Evolutionary conservation across 1,284 basidiomycete species (phyloP).

Genomic region (Kwoniella shivajii): DNA sequence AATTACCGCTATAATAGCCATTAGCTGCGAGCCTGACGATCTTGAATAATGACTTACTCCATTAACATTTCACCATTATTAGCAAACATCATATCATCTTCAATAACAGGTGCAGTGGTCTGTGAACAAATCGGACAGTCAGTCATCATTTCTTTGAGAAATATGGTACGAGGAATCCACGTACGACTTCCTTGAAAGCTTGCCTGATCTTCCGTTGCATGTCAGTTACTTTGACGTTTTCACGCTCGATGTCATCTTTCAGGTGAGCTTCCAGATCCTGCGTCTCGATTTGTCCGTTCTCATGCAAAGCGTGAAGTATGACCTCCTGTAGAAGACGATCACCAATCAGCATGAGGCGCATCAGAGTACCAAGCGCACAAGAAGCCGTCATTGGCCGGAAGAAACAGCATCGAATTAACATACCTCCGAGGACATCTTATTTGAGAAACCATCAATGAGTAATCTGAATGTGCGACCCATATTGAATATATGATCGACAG

Average conservation of each 20-base stretch:
- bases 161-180: conserved; percentile 33
- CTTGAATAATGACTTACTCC: conserved; percentile 60
- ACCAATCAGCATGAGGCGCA: background rate
- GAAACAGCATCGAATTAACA: too few species aligned
- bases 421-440: conserved; percentile 80
- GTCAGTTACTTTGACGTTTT: conserved; percentile 73
- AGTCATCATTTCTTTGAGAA: background rate
- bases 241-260: conserved; percentile 82
- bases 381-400: too few species aligned
- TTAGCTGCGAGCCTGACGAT: conserved; percentile 7
- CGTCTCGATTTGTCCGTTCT: conserved; percentile 76
- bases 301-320: conserved; percentile 82
- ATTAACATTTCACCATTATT: conserved; percentile 71
- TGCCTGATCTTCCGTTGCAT: conserved; percentile 81
- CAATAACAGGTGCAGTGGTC: conserved; percentile 50
- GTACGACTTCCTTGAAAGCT: conserved; percentile 76
- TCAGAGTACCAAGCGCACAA: background rate
- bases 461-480: conserved; percentile 83
- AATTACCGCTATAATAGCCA: conserved; percentile 66
- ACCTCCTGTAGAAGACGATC: conserved; percentile 67
- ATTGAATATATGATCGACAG: conserved; percentile 79
- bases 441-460: conserved; percentile 75
- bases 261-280: conserved; percentile 82
- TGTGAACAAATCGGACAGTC: background rate
- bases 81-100: conserved; percentile 76